Percentiles rank a stretch among this genome's conserved stretches.
Evolutionary conservation across 2,329 filamentous ascomycete species (phyloP).

Genomic region (Colletotrichum sp.): DNA sequence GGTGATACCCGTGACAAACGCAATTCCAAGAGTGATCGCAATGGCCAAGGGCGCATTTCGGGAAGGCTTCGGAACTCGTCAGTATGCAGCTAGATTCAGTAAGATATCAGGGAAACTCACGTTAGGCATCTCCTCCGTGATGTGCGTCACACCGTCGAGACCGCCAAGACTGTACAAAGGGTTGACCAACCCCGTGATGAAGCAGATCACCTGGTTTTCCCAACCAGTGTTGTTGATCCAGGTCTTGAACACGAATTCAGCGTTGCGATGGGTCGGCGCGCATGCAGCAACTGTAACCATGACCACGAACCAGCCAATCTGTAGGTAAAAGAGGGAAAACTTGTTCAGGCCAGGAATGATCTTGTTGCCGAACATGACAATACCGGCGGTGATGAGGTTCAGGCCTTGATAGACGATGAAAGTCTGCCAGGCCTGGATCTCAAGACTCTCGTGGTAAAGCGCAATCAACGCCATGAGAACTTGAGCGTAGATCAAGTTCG

Average conservation of each 20-base stretch:
- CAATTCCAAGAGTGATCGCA: slow-evolving; percentile 52
- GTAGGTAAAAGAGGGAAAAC: slow-evolving; percentile 50
- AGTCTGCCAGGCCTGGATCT: slow-evolving; percentile 51
- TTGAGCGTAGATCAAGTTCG: slow-evolving; percentile 47
- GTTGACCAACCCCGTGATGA: slow-evolving; percentile 56
- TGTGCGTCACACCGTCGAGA: slow-evolving; percentile 52
- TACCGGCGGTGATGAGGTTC: slow-evolving; percentile 46
- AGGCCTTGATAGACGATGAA: slow-evolving; percentile 49
- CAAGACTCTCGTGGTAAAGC: slow-evolving; percentile 41
- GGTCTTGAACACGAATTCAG: slow-evolving; percentile 55
- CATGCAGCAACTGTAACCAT: slow-evolving; percentile 52
- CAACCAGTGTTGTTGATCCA: slow-evolving; percentile 60
- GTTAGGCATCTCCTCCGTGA: slow-evolving; percentile 57
- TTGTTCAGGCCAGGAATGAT: slow-evolving; percentile 47
- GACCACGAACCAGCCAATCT: slow-evolving; percentile 51
- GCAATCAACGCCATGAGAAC: slow-evolving; percentile 46
- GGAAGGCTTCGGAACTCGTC: slow-evolving; percentile 26
- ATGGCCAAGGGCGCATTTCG: slow-evolving; percentile 42
- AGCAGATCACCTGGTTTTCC: slow-evolving; percentile 52
- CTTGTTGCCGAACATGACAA: slow-evolving; percentile 54
- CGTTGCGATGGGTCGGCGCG: slow-evolving; percentile 47
- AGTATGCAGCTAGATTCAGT: not conserved
- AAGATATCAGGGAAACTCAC: slow-evolving; percentile 32
- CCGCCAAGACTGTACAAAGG: slow-evolving; percentile 51
- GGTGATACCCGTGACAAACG: slow-evolving; percentile 53